A percentile compares a stretch with the other conserved stretches of the same genome.
Evolutionary conservation across 2,329 filamentous ascomycete genomes (phyloP).

Genomic region (Xylaria sp.): DNA sequence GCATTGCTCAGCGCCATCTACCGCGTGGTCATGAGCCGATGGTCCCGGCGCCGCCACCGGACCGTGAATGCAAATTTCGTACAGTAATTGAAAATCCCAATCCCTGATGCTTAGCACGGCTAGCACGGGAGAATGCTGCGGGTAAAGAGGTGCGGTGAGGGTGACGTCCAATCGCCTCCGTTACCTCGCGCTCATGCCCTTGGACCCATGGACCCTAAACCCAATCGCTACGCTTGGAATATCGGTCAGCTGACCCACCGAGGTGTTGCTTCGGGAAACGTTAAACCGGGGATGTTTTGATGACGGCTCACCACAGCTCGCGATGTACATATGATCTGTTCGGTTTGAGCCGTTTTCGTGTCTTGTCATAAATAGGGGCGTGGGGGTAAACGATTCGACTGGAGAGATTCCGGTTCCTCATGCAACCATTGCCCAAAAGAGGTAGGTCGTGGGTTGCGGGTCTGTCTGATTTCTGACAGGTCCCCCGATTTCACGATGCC

Average conservation of each 20-base stretch:
- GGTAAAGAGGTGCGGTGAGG: conserved; percentile 36
- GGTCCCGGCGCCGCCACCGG: conserved; percentile 34
- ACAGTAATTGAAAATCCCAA: conserved; percentile 30
- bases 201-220: not conserved
- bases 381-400: conserved; percentile 14
- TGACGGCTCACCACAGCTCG: not conserved
- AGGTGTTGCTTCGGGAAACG: conserved; percentile 15
- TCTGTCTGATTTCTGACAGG: not conserved
- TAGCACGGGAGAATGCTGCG: conserved; percentile 37
- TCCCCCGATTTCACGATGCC: not conserved
- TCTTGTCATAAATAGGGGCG: conserved; percentile 1
- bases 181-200: conserved; percentile 12
- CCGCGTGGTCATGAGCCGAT: conserved; percentile 32
- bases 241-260: conserved; percentile 34
- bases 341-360: not conserved
- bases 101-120: conserved; percentile 35
- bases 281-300: conserved; percentile 4
- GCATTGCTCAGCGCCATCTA: conserved; percentile 16
- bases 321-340: not conserved
- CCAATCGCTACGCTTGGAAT: conserved; percentile 23
- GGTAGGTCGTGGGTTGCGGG: conserved; percentile 20
- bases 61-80: conserved; percentile 25
- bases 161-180: conserved; percentile 29
- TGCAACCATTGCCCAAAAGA: conserved; percentile 27
- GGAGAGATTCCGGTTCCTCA: conserved; percentile 3